These are phyloP conservation scores for Aspergillus japonicus DNA, from an alignment of 2,329 filamentous ascomycete species.

Conservation along the genomic window DNA sequence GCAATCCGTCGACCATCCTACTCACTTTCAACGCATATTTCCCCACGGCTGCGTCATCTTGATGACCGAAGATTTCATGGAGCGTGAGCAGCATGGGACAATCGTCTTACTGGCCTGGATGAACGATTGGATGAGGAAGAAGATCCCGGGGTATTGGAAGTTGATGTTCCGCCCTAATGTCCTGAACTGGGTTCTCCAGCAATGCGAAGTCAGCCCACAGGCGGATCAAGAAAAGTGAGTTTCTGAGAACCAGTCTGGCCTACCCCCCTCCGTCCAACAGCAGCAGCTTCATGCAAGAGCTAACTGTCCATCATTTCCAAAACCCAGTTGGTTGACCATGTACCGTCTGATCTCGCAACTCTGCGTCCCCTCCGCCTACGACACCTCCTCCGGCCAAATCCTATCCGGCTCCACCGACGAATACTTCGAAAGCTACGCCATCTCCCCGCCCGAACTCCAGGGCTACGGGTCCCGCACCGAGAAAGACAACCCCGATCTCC, in stretches of 20 bases:
- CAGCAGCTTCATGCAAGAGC: not conserved
- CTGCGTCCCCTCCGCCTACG: slow-evolving; percentile 1
- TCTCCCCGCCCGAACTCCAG: slow-evolving; percentile 29
- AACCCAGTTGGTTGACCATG: slow-evolving; percentile 27
- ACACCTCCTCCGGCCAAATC: slow-evolving; percentile 4
- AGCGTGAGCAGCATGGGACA: slow-evolving; percentile 29
- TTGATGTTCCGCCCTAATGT: slow-evolving; percentile 41
- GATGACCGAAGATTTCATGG: slow-evolving; percentile 43
- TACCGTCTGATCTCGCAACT: slow-evolving; percentile 28
- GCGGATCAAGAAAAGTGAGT: slow-evolving; percentile 22
- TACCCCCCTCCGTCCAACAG: not conserved
- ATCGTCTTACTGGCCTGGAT: slow-evolving; percentile 41
- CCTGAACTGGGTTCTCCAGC: slow-evolving; percentile 33
- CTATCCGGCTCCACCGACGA: slow-evolving; percentile 27
- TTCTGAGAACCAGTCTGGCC: too few relatives aligned
- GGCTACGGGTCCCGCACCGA: slow-evolving; percentile 31
- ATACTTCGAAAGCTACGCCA: slow-evolving; percentile 25
- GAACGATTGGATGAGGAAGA: slow-evolving; percentile 17
- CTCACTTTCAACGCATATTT: slow-evolving; percentile 39
- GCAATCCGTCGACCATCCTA: slow-evolving; percentile 19
- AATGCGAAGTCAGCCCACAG: slow-evolving; percentile 19
- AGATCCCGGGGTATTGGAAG: slow-evolving; percentile 34
- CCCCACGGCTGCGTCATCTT: slow-evolving; percentile 39
- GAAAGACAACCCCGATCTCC: slow-evolving; percentile 23
- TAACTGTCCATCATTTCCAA: not conserved